Evolutionary conservation across 2,329 filamentous ascomycete species (phyloP).

Genomic region (Lachnellula occidentalis): DNA sequence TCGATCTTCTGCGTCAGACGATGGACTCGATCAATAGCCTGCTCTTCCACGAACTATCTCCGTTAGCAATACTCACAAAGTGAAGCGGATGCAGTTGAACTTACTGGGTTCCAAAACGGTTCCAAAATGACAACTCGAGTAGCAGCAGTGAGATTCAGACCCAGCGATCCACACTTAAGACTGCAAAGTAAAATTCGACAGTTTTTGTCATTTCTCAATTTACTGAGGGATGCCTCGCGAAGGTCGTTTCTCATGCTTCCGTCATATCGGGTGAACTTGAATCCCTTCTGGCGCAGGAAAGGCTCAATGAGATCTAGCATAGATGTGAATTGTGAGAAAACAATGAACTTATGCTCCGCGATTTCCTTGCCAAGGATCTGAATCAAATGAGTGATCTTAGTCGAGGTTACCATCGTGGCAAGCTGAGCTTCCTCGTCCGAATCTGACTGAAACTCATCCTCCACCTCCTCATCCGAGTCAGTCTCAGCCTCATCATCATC

Average conservation of each 20-base stretch:
- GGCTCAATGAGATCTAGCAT: conserved; percentile 97
- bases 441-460: conserved; percentile 27
- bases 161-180: conserved; percentile 87
- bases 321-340: conserved; percentile 96
- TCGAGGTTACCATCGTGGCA: conserved; percentile 61
- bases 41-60: conserved; percentile 87
- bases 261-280: conserved; percentile 85
- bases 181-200: conserved; percentile 87
- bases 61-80: conserved; percentile 12
- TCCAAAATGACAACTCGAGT: conserved; percentile 92
- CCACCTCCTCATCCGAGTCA: conserved; percentile 30
- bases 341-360: conserved; percentile 86
- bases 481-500: conserved; percentile 18
- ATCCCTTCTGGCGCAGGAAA: conserved; percentile 69
- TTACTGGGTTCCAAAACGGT: conserved; percentile 88
- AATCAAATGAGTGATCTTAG: conserved; percentile 85
- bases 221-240: conserved; percentile 78
- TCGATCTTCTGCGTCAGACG: conserved; percentile 95
- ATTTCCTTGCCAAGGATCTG: conserved; percentile 75
- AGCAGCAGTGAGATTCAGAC: conserved; percentile 90
- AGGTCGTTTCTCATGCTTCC: conserved; percentile 91
- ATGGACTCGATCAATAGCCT: conserved; percentile 97
- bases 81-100: not conserved
- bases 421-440: conserved; percentile 39
- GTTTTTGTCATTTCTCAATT: conserved; percentile 65